Evolutionary conservation across 139 green algal genomes (phyloP).

Genomic region (Picochlorum costavermella): DNA sequence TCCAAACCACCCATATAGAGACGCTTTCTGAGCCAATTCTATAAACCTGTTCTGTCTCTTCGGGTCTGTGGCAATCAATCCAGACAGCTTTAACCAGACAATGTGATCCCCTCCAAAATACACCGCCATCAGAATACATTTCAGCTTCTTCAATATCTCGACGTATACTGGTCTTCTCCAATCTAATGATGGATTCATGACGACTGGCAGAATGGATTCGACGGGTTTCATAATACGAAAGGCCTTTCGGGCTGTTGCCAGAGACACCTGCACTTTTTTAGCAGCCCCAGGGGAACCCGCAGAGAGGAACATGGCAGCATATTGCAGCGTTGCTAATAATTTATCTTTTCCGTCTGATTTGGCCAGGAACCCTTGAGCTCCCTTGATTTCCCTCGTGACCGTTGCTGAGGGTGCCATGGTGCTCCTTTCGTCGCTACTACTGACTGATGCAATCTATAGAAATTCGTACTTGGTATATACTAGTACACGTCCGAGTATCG

Average conservation of each 20-base stretch:
- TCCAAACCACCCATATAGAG: constrained; percentile 47
- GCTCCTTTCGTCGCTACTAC: too few species aligned
- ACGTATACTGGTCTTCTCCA: constrained; percentile 50
- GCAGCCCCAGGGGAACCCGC: constrained; percentile 72
- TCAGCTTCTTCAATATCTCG: constrained; percentile 75
- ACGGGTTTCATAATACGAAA: constrained; percentile 79
- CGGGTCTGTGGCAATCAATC: constrained; percentile 52
- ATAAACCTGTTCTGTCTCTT: constrained; percentile 36
- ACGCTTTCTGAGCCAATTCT: constrained; percentile 60
- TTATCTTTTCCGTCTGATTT: constrained; percentile 93
- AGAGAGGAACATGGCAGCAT: constrained; percentile 79
- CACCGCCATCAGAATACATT: constrained; percentile 77
- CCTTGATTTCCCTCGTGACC: not conserved
- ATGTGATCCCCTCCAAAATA: constrained; percentile 93
- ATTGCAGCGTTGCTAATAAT: constrained; percentile 82
- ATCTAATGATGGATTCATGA: constrained; percentile 56
- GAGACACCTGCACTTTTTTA: constrained; percentile 78
- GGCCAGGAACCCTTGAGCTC: constrained; percentile 50
- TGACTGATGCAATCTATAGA: too few species aligned
- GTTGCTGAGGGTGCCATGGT: too few species aligned
- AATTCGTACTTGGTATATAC: too few species aligned
- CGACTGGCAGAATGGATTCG: constrained; percentile 62
- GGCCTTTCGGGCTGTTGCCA: constrained; percentile 81
- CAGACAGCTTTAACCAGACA: constrained; percentile 80
- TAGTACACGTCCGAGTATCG: too few species aligned